phyloP scores from a whole-genome alignment of 306 rosid genomes.

The Gillenia trifoliata region DNA sequence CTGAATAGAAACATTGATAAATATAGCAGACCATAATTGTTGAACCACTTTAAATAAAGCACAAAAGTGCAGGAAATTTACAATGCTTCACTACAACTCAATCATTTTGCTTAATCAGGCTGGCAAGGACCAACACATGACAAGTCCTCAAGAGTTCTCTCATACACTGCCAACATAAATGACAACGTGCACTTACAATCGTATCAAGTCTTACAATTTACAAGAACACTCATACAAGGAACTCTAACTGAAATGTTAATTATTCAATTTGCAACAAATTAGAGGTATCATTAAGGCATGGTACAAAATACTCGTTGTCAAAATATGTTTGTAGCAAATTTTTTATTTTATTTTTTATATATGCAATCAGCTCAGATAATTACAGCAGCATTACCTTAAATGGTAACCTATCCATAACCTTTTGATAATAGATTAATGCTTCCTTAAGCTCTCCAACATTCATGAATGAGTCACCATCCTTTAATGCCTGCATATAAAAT shows the following conservation, averaged over 20 bases:
- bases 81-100: no score
- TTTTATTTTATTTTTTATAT: not conserved
- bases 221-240: not conserved
- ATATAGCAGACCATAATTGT: no score
- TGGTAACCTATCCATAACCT: constrained; percentile 60
- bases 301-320: not conserved
- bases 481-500: constrained; percentile 44
- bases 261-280: not conserved
- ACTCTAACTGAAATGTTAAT: not conserved
- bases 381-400: constrained; percentile 55
- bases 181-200: not conserved
- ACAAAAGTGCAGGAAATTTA: no score
- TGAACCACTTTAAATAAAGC: no score
- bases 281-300: not conserved
- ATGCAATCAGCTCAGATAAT: constrained; percentile 3
- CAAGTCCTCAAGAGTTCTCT: no score
- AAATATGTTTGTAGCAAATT: not conserved
- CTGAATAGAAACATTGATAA: not conserved
- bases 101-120: no score
- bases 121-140: no score
- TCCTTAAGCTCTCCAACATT: constrained; percentile 57
- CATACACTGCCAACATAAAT: not conserved
- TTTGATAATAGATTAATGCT: constrained; percentile 66
- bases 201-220: not conserved
- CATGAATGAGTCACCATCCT: constrained; percentile 78